These are phyloP conservation scores for Pezicula neosporulosa DNA, from an alignment of 2,329 filamentous ascomycete species.

Conservation along the genomic window DNA sequence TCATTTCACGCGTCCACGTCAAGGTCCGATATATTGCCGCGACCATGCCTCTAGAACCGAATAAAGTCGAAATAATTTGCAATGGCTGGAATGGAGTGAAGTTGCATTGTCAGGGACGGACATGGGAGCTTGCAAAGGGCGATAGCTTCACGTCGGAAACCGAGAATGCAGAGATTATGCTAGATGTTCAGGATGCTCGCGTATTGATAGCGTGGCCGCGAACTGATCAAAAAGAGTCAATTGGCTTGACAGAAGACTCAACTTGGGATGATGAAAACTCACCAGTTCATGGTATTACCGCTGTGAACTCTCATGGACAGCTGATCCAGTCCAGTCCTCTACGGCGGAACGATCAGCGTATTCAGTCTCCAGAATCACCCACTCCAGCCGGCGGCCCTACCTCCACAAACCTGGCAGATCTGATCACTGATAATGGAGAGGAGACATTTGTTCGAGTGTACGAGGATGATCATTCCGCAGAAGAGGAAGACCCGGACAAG, in stretches of 20 bases:
- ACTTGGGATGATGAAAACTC: slow-evolving; percentile 60
- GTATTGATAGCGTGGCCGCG: slow-evolving; percentile 87
- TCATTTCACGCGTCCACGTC: slow-evolving; percentile 92
- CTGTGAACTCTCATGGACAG: slow-evolving; percentile 23
- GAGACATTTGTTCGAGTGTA: slow-evolving; percentile 61
- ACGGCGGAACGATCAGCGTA: slow-evolving; percentile 46
- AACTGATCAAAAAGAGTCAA: slow-evolving; percentile 43
- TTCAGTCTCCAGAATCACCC: slow-evolving; percentile 76
- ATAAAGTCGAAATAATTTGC: slow-evolving; percentile 84
- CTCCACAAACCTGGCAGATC: slow-evolving; percentile 16
- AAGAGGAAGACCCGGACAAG: slow-evolving; percentile 37
- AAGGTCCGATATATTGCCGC: slow-evolving; percentile 79
- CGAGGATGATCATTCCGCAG: slow-evolving; percentile 61
- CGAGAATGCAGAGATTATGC: slow-evolving; percentile 83
- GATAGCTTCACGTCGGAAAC: slow-evolving; percentile 90
- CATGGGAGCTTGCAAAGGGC: slow-evolving; percentile 82
- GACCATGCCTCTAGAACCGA: slow-evolving; percentile 62
- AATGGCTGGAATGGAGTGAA: slow-evolving; percentile 95
- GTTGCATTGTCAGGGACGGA: slow-evolving; percentile 84
- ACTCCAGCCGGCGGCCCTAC: slow-evolving; percentile 39
- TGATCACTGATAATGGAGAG: slow-evolving; percentile 41
- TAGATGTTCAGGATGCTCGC: slow-evolving; percentile 90
- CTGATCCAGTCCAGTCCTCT: slow-evolving; percentile 59
- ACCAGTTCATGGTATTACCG: slow-evolving; percentile 46
- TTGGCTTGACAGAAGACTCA: slow-evolving; percentile 49